Base-by-base conservation (phyloP, 2,329 filamentous ascomycete genomes). In the Fonsecaea pedrosoi region DNA sequence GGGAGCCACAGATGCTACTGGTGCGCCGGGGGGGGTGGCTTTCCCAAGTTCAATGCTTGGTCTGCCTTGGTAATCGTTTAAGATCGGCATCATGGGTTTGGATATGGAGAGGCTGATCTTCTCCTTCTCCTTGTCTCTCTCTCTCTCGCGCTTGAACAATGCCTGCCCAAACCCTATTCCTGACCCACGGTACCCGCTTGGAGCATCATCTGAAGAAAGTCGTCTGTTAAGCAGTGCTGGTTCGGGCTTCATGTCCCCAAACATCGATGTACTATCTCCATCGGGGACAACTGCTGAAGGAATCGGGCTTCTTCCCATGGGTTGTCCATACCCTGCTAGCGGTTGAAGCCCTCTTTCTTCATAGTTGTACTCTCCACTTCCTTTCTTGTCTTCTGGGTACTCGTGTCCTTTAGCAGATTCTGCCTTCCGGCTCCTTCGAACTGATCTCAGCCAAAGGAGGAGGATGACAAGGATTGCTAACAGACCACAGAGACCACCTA, bases 401-500 rank as follows among this genome's bases (percentile, higher is more conserved):
- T 82, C 10, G 81, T 82, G 15, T 78, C 79, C 66, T 86, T 84
- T 45, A 78, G 75, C 62, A 32, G 84, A 83, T 59, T 82, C 79
- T 62, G 69, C 69, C 53, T 73, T 66, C 57, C 82, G 85, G 72
- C 85, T 87, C 72, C 85, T 83, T 72, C 85, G 84, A 66, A 84
- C 84, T 71, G 85, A 86, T 74, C 86, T 84, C 30, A 93, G 79
- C 34, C 90, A 82, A 59, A 95, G 81, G 21, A 97, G 83, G n/a
- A 92, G 76, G 1, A 91, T 77, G 32, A 91, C 83, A n/a, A 96
- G 81, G 6, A 97, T 75, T 0, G 88, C 79, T 21, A 90, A 88
- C 60, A 92, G 81, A 18, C 91, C 92, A 60, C 91, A 86, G 25
- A 97, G 88, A n/a, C 89, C 88, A 12, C 94, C 93, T 0, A 98